phyloP scores from a whole-genome alignment of 257 asterid species.

The Agastache rugosa region DNA sequence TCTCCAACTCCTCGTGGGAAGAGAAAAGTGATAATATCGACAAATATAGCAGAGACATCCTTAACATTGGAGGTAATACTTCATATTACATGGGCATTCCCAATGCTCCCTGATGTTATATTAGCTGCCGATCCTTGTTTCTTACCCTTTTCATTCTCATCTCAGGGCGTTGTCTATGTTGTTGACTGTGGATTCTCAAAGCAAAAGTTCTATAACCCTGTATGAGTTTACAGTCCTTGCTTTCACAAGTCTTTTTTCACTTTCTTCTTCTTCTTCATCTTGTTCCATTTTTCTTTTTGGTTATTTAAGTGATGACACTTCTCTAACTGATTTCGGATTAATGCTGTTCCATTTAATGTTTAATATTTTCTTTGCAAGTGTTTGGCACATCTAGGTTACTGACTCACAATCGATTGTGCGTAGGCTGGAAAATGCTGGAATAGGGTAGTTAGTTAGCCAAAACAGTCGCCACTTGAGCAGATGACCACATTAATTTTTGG shows the following conservation, averaged over 20 bases:
- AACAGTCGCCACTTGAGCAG: not conserved
- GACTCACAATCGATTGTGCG: not conserved
- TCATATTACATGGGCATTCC: slow-evolving; percentile 6
- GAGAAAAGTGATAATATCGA: slow-evolving; percentile 91
- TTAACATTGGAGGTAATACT: slow-evolving; percentile 86
- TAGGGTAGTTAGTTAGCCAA: not conserved
- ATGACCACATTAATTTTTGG: not conserved
- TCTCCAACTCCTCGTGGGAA: slow-evolving; percentile 95
- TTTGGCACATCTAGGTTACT: not conserved
- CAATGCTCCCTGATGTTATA: not conserved
- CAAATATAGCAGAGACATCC: slow-evolving; percentile 98
- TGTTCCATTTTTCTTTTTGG: not conserved
- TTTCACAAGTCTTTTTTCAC: slow-evolving; percentile 1
- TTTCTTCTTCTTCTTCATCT: not conserved
- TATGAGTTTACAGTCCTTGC: slow-evolving; percentile 39
- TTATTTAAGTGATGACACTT: slow-evolving; percentile 10
- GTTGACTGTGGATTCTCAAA: slow-evolving; percentile 95
- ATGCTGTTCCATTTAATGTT: slow-evolving; percentile 2
- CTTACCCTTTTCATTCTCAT: slow-evolving; percentile 35
- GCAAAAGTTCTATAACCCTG: slow-evolving; percentile 94
- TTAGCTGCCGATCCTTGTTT: slow-evolving; percentile 31
- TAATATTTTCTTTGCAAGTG: slow-evolving; percentile 1
- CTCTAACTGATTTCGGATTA: not conserved
- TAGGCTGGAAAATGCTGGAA: slow-evolving; percentile 19
- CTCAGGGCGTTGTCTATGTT: slow-evolving; percentile 91